Percentiles rank a stretch among this genome's conserved stretches.
These are phyloP conservation scores for Nasturtium officinale DNA, from an alignment of 345 rosid genomes.

Conservation along the genomic window DNA sequence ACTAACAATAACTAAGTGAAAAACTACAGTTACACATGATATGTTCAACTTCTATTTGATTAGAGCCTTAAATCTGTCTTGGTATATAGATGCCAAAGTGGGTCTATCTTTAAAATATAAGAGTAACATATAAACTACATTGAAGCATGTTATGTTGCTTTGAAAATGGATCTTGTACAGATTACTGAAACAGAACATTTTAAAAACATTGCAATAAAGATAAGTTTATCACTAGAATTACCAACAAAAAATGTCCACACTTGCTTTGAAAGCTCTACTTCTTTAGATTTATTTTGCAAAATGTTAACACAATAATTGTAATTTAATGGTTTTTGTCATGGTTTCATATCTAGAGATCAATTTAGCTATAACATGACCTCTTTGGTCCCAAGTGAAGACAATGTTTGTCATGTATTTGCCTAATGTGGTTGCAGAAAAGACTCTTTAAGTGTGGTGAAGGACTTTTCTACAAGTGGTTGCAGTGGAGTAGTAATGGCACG, in stretches of 20 bases:
- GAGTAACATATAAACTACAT: conserved; percentile 21
- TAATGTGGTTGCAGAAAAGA: background rate
- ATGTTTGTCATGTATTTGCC: background rate
- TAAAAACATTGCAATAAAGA: conserved; percentile 32
- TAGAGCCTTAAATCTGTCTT: conserved; percentile 20
- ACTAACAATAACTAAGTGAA: conserved; percentile 21
- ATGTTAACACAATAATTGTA: background rate
- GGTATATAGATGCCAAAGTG: conserved; percentile 26
- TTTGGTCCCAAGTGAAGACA: background rate
- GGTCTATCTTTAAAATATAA: conserved; percentile 15
- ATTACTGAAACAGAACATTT: conserved; percentile 9
- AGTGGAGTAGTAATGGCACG: background rate
- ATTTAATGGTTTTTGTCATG: background rate
- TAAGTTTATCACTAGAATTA: background rate
- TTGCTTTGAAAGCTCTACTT: conserved; percentile 32
- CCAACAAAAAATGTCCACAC: conserved; percentile 26
- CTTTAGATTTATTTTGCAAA: conserved; percentile 10
- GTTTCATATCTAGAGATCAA: conserved; percentile 4
- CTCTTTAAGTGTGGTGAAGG: background rate
- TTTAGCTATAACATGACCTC: background rate
- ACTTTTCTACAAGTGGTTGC: background rate
- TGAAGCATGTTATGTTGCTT: conserved; percentile 32
- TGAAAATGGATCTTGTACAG: conserved; percentile 8
- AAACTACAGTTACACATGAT: conserved; percentile 28
- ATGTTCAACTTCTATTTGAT: conserved; percentile 21